Evolutionary conservation across 129 eudicot species (phyloP).

Genomic region (Helianthus annuus): DNA sequence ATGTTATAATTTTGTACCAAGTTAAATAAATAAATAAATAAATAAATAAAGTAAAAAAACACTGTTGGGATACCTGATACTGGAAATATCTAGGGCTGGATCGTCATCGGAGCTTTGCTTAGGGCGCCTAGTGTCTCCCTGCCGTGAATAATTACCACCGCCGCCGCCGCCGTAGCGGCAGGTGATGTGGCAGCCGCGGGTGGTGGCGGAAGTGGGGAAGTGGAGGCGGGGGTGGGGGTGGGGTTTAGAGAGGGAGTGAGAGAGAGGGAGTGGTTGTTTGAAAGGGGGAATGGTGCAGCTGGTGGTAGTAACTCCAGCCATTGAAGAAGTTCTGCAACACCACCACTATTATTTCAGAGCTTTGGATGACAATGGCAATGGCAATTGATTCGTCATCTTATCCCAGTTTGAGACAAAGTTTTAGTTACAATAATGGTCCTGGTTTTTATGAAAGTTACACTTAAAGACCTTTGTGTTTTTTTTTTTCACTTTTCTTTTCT

Average conservation of each 20-base stretch:
- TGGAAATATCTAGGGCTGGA: slow-evolving; percentile 58
- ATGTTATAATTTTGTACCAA: neutral
- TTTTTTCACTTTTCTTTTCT: too few relatives aligned
- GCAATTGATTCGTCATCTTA: slow-evolving; percentile 20
- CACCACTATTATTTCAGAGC: slow-evolving; percentile 15
- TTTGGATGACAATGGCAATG: neutral
- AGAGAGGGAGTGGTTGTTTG: slow-evolving; percentile 32
- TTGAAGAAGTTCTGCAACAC: slow-evolving; percentile 18
- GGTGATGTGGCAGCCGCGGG: slow-evolving; percentile 32
- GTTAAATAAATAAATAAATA: neutral
- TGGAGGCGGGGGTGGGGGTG: slow-evolving; percentile 24
- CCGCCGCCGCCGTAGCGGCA: slow-evolving; percentile 41
- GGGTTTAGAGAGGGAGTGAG: slow-evolving; percentile 19
- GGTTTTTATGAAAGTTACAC: slow-evolving; percentile 6
- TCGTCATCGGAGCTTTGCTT: slow-evolving; percentile 43
- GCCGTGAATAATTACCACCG: slow-evolving; percentile 34
- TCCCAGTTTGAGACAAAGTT: slow-evolving; percentile 2
- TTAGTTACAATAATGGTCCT: slow-evolving; percentile 22
- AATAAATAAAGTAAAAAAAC: too few relatives aligned
- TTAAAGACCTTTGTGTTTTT: neutral
- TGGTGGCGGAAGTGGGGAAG: slow-evolving; percentile 19
- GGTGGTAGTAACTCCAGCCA: slow-evolving; percentile 44
- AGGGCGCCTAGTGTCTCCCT: slow-evolving; percentile 29
- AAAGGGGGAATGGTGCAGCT: slow-evolving; percentile 30
- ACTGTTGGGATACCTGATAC: slow-evolving; percentile 47